These are phyloP conservation scores for Talaromyces pinophilus DNA, from an alignment of 2,329 filamentous ascomycete species.

Conservation along the genomic window DNA sequence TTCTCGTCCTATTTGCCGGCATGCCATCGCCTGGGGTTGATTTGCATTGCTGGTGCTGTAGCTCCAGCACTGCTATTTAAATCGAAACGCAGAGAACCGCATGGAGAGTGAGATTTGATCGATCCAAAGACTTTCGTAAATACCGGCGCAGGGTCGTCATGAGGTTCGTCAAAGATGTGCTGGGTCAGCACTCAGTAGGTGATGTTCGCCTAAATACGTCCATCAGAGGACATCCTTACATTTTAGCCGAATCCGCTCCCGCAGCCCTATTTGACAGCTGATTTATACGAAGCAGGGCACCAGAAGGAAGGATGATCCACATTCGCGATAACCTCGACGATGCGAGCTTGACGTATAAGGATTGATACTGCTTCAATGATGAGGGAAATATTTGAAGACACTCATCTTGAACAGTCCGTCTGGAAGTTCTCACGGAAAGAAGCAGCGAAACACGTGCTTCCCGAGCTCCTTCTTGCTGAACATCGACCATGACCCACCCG, in stretches of 20 bases:
- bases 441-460: slow-evolving; percentile 8
- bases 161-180: neutral
- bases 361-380: neutral
- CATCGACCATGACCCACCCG: neutral
- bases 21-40: neutral
- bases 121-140: neutral
- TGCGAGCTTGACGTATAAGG: neutral
- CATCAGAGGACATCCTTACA: neutral
- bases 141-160: no score
- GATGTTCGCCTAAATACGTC: neutral
- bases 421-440: neutral
- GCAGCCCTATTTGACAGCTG: neutral
- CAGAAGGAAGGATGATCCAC: neutral
- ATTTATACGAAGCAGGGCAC: neutral
- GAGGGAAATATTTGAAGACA: neutral
- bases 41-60: neutral
- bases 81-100: no score
- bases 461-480: slow-evolving; percentile 4
- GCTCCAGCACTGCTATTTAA: neutral
- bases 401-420: neutral
- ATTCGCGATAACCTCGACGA: neutral
- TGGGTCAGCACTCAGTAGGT: neutral
- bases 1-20: slow-evolving; percentile 1
- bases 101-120: neutral
- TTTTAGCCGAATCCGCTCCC: slow-evolving; percentile 4